Conservation (phyloP, 2,329 filamentous ascomycete genomes). For the Pyrenophora tritici-repentis region DNA sequence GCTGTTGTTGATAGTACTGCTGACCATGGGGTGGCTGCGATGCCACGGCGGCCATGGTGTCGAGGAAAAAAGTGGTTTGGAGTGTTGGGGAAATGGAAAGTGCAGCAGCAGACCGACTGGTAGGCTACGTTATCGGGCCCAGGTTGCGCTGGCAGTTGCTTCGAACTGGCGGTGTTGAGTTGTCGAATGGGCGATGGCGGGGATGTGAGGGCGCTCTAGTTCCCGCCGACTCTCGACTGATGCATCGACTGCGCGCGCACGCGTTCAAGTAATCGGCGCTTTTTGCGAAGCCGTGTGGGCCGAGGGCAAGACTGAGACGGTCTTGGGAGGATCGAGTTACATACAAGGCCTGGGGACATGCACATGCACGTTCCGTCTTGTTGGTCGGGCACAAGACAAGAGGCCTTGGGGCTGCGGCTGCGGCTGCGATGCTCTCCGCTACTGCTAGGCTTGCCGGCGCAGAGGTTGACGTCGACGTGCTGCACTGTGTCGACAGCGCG, state of each 20-base stretch:
- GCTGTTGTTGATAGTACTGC: slow-evolving; percentile 41
- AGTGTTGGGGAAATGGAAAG: background rate
- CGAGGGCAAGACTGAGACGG: background rate
- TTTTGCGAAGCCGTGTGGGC: slow-evolving; percentile 10
- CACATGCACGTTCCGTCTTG: too few species aligned
- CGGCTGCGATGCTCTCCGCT: background rate
- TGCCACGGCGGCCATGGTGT: slow-evolving; percentile 47
- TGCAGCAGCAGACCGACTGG: slow-evolving; percentile 2
- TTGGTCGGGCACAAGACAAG: too few species aligned
- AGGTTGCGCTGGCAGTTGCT: slow-evolving; percentile 11
- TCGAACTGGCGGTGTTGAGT: slow-evolving; percentile 20
- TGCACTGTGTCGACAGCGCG: slow-evolving; percentile 9
- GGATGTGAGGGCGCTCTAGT: slow-evolving; percentile 16
- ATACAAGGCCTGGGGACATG: too few species aligned
- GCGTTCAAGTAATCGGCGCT: background rate
- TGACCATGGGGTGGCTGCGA: slow-evolving; percentile 41
- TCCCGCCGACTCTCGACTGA: slow-evolving; percentile 12
- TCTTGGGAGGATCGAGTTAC: background rate
- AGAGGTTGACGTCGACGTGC: background rate
- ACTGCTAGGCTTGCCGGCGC: background rate
- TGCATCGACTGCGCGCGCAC: slow-evolving; percentile 14
- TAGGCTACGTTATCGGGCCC: slow-evolving; percentile 9
- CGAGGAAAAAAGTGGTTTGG: slow-evolving; percentile 1
- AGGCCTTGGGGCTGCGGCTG: background rate
- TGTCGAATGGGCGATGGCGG: slow-evolving; percentile 26